Conservation (phyloP, 257 asterid species). For the Verbena officinalis region DNA sequence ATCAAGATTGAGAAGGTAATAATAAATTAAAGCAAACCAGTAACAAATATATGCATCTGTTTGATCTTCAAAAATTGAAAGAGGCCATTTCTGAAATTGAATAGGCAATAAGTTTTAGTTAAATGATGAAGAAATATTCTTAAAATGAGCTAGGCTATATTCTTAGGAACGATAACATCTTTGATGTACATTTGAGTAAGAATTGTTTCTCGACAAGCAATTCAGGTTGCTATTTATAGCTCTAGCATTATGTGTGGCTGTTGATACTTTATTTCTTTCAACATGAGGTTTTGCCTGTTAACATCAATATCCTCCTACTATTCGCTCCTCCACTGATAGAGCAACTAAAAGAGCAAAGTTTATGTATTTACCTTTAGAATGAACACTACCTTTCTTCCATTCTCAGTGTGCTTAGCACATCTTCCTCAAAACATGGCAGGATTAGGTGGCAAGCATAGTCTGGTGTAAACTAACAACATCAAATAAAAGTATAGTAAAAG, state of each 20-base stretch:
- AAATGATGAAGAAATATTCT: background rate
- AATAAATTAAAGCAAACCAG: background rate
- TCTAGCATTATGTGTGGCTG: background rate
- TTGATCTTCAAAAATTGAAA: conserved; percentile 3
- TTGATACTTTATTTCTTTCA: background rate
- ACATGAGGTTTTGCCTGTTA: background rate
- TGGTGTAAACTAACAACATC: background rate
- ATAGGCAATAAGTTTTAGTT: background rate
- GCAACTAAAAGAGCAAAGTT: too few species aligned
- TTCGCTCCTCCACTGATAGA: too few species aligned
- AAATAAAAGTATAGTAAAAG: too few species aligned
- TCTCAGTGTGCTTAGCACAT: background rate
- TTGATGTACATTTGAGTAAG: background rate
- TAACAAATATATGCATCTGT: background rate
- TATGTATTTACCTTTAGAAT: background rate
- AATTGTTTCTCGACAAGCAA: background rate
- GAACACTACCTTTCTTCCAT: background rate
- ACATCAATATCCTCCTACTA: background rate
- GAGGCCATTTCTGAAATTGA: background rate
- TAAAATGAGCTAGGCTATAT: background rate
- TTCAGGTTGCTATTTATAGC: background rate
- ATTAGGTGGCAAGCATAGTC: background rate
- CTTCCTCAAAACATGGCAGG: background rate
- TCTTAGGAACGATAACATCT: background rate
- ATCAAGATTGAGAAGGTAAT: background rate